Evolutionary conservation across 768 basidiomycete genomes (phyloP).

Genomic region (Serendipita vermifera): DNA sequence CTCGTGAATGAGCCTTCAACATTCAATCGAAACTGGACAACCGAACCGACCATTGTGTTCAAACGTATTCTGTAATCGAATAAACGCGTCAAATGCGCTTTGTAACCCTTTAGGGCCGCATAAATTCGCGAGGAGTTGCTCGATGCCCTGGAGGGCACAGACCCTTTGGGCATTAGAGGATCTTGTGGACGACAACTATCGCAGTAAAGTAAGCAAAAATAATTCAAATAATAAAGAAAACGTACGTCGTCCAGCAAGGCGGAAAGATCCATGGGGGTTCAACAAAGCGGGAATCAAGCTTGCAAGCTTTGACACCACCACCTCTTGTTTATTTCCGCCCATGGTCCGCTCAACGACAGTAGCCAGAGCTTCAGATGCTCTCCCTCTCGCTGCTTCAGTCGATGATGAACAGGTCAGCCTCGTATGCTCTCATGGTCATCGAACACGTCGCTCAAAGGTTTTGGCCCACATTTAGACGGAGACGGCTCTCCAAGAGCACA

Average conservation of each 20-base stretch:
- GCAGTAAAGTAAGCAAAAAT: no score
- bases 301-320: slow-evolving; percentile 9
- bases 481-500: slow-evolving; percentile 87
- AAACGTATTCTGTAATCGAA: slow-evolving; percentile 62
- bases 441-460: slow-evolving; percentile 13
- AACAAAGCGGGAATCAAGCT: neutral
- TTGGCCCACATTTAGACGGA: slow-evolving; percentile 62
- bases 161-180: neutral
- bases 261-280: neutral
- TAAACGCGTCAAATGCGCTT: slow-evolving; percentile 41
- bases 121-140: no score
- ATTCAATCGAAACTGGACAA: neutral
- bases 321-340: no score
- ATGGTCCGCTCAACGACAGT: slow-evolving; percentile 87
- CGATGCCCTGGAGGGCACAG: no score
- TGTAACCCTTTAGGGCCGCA: no score
- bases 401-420: slow-evolving; percentile 83
- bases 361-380: slow-evolving; percentile 70
- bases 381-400: slow-evolving; percentile 89
- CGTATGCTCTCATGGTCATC: neutral
- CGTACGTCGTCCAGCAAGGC: neutral
- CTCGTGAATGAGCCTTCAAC: slow-evolving; percentile 8
- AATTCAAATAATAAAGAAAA: no score
- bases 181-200: slow-evolving; percentile 3
- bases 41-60: slow-evolving; percentile 63